phyloP scores from a whole-genome alignment of 768 basidiomycete species.

The Amanita rubescens region DNA sequence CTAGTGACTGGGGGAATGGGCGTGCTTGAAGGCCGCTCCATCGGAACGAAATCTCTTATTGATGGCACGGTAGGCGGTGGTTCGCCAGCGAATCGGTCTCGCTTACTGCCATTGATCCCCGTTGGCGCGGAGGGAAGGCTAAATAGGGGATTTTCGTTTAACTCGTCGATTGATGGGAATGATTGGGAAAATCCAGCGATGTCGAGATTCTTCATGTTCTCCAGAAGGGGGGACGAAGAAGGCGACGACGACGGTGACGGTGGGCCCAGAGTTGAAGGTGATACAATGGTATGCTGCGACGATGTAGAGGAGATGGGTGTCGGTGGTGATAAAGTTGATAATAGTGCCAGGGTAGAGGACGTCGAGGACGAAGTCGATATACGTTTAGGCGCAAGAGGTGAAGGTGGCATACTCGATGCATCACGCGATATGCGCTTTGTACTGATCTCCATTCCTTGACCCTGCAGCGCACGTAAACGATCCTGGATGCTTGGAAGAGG shows the following conservation, averaged over 20 bases:
- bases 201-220: conserved; percentile 24
- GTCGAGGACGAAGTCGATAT: conserved; percentile 19
- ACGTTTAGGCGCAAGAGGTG: conserved; percentile 34
- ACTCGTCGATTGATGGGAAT: conserved; percentile 76
- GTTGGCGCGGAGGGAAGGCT: conserved; percentile 44
- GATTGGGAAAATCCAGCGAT: conserved; percentile 53
- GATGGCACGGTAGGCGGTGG: conserved; percentile 22
- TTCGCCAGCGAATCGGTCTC: conserved; percentile 20
- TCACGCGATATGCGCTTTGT: conserved; percentile 57
- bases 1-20: conserved; percentile 54
- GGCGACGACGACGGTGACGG: conserved; percentile 69
- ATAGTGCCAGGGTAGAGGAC: conserved; percentile 2
- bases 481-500: conserved; percentile 73
- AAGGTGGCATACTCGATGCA: conserved; percentile 30
- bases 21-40: conserved; percentile 62
- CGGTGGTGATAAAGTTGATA: conserved; percentile 20
- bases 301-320: conserved; percentile 28
- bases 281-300: conserved; percentile 60
- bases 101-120: conserved; percentile 19
- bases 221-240: conserved; percentile 50
- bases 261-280: conserved; percentile 64
- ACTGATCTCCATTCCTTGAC: conserved; percentile 58
- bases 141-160: conserved; percentile 49
- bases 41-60: conserved; percentile 33
- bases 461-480: conserved; percentile 67